Percentiles rank a stretch among this genome's conserved stretches.
Conservation (phyloP, 257 asterid genomes). For the Voacanga thouarsii region DNA sequence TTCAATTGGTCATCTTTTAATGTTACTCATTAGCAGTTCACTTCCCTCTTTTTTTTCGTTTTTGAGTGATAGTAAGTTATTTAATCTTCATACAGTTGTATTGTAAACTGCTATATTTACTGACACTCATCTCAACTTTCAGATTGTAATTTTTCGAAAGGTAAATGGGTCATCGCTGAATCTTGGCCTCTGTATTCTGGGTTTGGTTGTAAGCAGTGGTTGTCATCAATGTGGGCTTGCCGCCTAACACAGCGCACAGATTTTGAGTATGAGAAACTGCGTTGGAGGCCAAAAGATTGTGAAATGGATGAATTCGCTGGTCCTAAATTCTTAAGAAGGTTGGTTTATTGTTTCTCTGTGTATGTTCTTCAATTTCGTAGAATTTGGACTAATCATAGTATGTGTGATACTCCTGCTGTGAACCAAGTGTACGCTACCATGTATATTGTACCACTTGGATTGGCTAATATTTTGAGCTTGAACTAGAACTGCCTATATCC, state of each 20-base stretch:
- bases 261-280: conserved; percentile 79
- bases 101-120: neutral
- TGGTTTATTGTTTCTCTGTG: conserved; percentile 18
- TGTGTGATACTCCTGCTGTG: neutral
- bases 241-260: conserved; percentile 79
- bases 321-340: conserved; percentile 67
- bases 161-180: conserved; percentile 72
- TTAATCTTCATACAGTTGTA: neutral
- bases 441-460: neutral
- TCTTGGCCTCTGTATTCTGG: conserved; percentile 73
- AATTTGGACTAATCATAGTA: conserved; percentile 14
- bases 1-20: too few relatives aligned
- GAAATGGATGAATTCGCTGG: conserved; percentile 61
- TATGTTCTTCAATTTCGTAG: neutral
- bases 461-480: neutral
- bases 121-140: conserved; percentile 27
- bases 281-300: conserved; percentile 72
- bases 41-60: neutral
- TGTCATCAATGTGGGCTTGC: conserved; percentile 94
- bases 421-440: neutral
- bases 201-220: conserved; percentile 75
- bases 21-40: neutral
- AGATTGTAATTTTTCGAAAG: conserved; percentile 60
- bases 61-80: neutral
- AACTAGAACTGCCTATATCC: neutral